These are phyloP conservation scores for Phellopilus nigrolimitatus DNA, from an alignment of 1,284 basidiomycete species.

Conservation along the genomic window DNA sequence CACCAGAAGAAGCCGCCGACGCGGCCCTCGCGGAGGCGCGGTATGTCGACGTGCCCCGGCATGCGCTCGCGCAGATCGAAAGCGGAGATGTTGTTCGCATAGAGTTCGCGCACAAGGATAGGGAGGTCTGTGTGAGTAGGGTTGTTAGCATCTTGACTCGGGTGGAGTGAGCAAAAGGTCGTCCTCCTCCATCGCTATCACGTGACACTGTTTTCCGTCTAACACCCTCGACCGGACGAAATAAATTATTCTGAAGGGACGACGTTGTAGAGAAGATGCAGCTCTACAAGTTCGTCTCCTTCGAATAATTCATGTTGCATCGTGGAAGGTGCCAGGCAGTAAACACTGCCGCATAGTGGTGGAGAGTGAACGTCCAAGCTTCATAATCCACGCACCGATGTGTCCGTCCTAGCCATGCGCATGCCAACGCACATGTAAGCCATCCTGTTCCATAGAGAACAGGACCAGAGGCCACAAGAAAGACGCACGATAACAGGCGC, in stretches of 20 bases:
- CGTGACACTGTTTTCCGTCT: too few species aligned
- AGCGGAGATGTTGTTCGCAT: constrained; percentile 70
- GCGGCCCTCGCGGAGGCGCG: constrained; percentile 69
- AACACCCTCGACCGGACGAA: too few species aligned
- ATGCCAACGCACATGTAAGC: constrained; percentile 23
- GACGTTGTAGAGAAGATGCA: too few species aligned
- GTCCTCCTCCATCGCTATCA: too few species aligned
- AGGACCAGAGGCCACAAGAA: not conserved
- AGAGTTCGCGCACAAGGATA: constrained; percentile 50
- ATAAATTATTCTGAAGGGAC: too few species aligned
- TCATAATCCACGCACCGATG: constrained; percentile 46
- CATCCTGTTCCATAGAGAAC: constrained; percentile 10
- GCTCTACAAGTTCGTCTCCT: too few species aligned
- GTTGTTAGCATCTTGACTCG: not conserved
- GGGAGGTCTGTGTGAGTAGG: constrained; percentile 57
- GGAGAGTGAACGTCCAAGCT: not conserved
- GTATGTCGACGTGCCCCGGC: constrained; percentile 81
- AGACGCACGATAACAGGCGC: constrained; percentile 65
- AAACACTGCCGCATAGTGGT: too few species aligned
- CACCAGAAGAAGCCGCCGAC: constrained; percentile 92
- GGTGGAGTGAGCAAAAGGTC: not conserved
- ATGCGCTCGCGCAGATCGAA: constrained; percentile 58
- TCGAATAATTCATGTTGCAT: too few species aligned
- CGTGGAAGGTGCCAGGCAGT: too few species aligned
- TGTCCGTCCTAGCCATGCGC: constrained; percentile 59